These are phyloP conservation scores for Hordeum vulgare DNA, from an alignment of 176 grass and related monocot species.

Conservation along the genomic window DNA sequence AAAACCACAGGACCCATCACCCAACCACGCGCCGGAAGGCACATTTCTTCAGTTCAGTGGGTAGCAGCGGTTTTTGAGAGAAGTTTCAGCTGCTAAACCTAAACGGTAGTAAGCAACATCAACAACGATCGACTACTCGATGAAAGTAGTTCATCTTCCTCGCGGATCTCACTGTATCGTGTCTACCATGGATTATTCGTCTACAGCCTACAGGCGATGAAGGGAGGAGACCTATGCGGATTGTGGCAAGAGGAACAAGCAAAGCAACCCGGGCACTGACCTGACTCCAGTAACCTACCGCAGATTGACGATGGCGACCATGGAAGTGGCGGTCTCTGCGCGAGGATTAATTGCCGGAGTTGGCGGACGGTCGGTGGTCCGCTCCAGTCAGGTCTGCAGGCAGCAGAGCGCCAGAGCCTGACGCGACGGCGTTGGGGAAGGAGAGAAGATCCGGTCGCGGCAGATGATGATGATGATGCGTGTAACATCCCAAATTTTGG, in stretches of 20 bases:
- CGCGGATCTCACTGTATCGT: background rate
- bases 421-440: background rate
- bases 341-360: background rate
- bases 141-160: background rate
- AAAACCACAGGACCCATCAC: background rate
- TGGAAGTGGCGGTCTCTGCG: background rate
- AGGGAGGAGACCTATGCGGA: background rate
- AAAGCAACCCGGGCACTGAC: background rate
- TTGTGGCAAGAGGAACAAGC: background rate
- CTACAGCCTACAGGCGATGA: no score
- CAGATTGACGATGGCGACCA: background rate
- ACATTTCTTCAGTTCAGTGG: background rate
- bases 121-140: background rate
- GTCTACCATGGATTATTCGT: background rate
- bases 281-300: background rate
- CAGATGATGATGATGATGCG: no score
- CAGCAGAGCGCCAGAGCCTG: background rate
- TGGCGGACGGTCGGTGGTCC: background rate
- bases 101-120: background rate
- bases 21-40: background rate
- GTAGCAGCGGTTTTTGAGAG: background rate
- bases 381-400: background rate
- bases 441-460: conserved; percentile 2
- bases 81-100: no score
- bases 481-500: no score